These are phyloP conservation scores for Triadica sebifera DNA, from an alignment of 345 rosid genomes.

Conservation along the genomic window DNA sequence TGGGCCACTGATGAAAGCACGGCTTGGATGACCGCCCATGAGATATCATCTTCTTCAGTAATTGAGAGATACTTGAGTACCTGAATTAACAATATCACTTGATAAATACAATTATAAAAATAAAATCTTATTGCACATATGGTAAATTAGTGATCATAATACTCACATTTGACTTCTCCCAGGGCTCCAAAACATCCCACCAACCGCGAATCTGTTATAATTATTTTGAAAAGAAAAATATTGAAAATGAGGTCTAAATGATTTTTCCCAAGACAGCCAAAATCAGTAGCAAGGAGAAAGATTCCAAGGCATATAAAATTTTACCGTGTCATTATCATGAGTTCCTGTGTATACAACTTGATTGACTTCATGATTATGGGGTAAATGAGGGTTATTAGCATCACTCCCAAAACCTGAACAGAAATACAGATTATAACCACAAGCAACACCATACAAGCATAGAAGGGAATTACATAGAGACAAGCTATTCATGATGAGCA, in stretches of 20 bases:
- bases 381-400: conserved; percentile 84
- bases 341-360: conserved; percentile 97
- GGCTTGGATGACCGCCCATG: conserved; percentile 67
- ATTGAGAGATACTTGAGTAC: conserved; percentile 64
- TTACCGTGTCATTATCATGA: conserved; percentile 94
- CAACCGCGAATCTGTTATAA: conserved; percentile 64
- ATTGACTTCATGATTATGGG: conserved; percentile 84
- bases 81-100: conserved; percentile 30
- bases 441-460: conserved; percentile 9
- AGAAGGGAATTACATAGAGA: not conserved
- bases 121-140: not conserved
- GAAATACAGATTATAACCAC: not conserved
- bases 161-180: conserved; percentile 72
- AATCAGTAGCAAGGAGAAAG: not conserved
- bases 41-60: conserved; percentile 46
- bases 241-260: not conserved
- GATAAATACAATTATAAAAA: conserved; percentile 11
- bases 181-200: conserved; percentile 64
- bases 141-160: not conserved
- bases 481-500: not conserved
- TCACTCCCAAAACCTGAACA: conserved; percentile 77
- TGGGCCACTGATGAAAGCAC: conserved; percentile 67
- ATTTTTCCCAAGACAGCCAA: not conserved
- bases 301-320: conserved; percentile 3
- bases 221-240: not conserved